Evolutionary conservation across 345 rosid species (phyloP), one percentile per base, ranked within the genome.

Genomic region (Euphorbia tirucalli): DNA sequence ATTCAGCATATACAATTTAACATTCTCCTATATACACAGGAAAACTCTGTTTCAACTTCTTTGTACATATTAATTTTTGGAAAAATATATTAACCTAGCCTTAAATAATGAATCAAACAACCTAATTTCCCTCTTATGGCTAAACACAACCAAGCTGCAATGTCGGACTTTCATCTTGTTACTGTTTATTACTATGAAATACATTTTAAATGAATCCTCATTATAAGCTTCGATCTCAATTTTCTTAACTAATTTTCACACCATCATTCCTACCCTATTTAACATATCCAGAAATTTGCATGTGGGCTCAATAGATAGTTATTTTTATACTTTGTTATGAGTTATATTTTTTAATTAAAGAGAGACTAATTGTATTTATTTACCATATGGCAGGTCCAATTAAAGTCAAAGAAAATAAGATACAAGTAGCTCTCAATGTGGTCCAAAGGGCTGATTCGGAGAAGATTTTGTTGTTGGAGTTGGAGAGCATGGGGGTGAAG

Each of bases 401-500:
- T n/a, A 37, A 41, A 41, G 44, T 1, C 3, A 0, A 41, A 41
- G 44, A 41, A 6, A 41, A 5, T 63, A 25, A 41, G 16, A 22
- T 22, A 37, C 22, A 24, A 50, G 63, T 60, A 21, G 54, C 49
- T 25, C 28, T 70, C 55, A n/a, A n/a, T n/a, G n/a, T n/a, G n/a
- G n/a, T n/a, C n/a, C n/a, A n/a, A n/a, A n/a, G n/a, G n/a, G n/a
- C 66, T 64, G 72, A 72, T 72, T 49, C 46, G 71, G 64, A 44
- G 72, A 76, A 67, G 78, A 80, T 74, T 75, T 68, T 71, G 57
- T 55, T n/a, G n/a, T n/a, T n/a, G n/a, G n/a, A 65, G 82, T 56
- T 73, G 79, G 41, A 61, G 73, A 41, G 64, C 75, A 55, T 59
- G 49, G 24, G 28, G n/a, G n/a, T n/a, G 15, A 24, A 60, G 44